These are phyloP conservation scores for Colletotrichum agaves DNA, from an alignment of 2,329 filamentous ascomycete species.

Conservation along the genomic window DNA sequence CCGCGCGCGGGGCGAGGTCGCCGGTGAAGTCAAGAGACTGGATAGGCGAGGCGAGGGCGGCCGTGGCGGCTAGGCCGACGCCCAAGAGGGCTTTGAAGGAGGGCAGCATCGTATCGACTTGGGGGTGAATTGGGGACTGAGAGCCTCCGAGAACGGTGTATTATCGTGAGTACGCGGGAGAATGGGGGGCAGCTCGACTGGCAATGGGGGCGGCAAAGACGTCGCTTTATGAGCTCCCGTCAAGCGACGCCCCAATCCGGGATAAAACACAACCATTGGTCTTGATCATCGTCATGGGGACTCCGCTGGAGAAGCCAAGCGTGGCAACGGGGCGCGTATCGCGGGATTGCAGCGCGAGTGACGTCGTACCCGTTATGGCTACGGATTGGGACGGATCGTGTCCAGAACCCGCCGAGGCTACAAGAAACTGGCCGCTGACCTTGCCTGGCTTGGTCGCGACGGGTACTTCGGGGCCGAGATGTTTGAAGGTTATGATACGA, in stretches of 20 bases:
- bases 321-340: background rate
- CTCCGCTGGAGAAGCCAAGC: background rate
- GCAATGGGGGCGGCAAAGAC: background rate
- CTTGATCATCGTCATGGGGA: slow-evolving; percentile 8
- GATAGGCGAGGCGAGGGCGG: slow-evolving; percentile 22
- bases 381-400: background rate
- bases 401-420: background rate
- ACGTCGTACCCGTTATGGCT: background rate
- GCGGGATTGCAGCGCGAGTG: background rate
- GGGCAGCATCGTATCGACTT: slow-evolving; percentile 5
- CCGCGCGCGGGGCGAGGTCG: slow-evolving; percentile 45
- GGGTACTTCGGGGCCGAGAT: slow-evolving; percentile 21
- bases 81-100: slow-evolving; percentile 13
- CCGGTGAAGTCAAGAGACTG: slow-evolving; percentile 41
- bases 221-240: slow-evolving; percentile 8
- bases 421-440: slow-evolving; percentile 1
- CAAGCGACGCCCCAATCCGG: background rate
- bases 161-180: background rate
- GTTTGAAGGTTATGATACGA: background rate
- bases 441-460: background rate
- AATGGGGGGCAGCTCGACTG: accelerated
- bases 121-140: background rate
- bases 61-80: slow-evolving; percentile 21
- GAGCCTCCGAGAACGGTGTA: background rate
- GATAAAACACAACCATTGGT: background rate